Evolutionary conservation across 495 filamentous ascomycete genomes (phyloP).

Genomic region (Aspergillus sclerotiicarbonarius): DNA sequence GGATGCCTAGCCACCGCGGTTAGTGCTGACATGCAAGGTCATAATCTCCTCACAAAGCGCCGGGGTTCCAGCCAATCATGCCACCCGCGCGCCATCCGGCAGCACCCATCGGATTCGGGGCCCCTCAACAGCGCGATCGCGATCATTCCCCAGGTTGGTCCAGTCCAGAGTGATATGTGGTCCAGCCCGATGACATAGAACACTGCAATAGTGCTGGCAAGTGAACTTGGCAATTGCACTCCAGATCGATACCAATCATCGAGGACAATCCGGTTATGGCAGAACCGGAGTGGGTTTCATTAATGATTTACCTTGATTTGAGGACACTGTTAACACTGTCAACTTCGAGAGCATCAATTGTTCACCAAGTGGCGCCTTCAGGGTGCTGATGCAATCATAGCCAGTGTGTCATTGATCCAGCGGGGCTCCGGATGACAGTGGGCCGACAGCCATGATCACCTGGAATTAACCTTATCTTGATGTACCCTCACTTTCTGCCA

Average conservation of each 20-base stretch:
- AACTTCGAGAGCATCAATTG: background rate
- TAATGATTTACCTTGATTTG: no score
- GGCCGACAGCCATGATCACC: background rate
- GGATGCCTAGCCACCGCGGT: background rate
- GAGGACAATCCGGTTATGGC: no score
- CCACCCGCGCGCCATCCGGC: background rate
- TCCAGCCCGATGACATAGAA: no score
- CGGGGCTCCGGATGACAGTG: background rate
- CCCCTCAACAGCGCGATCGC: background rate
- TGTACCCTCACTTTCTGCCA: background rate
- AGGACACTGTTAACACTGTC: no score
- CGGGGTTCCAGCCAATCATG: background rate
- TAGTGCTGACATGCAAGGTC: background rate
- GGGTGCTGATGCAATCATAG: no score
- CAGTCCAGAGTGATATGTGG: no score
- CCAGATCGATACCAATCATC: no score
- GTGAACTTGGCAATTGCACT: no score
- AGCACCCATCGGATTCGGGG: no score
- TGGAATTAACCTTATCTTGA: background rate
- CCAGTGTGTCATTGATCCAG: no score
- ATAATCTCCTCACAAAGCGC: background rate
- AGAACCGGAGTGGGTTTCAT: no score
- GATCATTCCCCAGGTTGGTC: background rate
- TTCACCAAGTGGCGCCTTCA: background rate
- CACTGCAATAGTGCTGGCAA: no score